Evolutionary conservation across 805 yeast genomes (phyloP).

Genomic region (Barnettozyma vustinii): DNA sequence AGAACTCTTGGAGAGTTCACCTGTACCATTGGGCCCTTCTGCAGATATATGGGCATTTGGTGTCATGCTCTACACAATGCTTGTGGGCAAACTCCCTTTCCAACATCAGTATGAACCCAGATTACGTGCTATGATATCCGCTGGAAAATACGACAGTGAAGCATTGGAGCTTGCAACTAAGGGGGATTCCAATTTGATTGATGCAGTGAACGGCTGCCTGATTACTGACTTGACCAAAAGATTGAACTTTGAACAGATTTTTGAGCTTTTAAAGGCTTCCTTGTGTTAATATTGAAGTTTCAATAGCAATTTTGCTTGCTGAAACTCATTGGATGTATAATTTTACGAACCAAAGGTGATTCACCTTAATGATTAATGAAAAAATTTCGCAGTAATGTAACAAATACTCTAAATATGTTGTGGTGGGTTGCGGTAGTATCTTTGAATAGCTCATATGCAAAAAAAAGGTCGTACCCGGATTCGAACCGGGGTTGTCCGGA

Average conservation of each 20-base stretch:
- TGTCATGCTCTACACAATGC: conserved; percentile 65
- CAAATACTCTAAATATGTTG: no score
- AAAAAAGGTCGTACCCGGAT: conserved; percentile 72
- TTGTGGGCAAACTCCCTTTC: conserved; percentile 74
- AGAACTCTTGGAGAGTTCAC: conserved; percentile 61
- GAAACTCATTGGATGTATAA: background rate
- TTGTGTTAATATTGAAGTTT: background rate
- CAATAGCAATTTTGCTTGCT: background rate
- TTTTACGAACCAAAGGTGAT: background rate
- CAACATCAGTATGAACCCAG: conserved; percentile 81
- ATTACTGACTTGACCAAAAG: conserved; percentile 45
- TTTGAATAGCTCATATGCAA: no score
- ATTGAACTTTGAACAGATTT: conserved; percentile 41
- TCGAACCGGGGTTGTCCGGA: conserved; percentile 78
- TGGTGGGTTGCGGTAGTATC: no score
- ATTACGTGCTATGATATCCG: conserved; percentile 62
- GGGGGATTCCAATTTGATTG: conserved; percentile 21
- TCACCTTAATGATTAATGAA: background rate
- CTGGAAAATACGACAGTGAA: conserved; percentile 53
- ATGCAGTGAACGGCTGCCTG: conserved; percentile 49
- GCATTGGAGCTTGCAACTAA: conserved; percentile 40
- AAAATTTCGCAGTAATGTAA: no score
- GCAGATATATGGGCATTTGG: conserved; percentile 94
- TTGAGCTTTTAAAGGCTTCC: conserved; percentile 7
- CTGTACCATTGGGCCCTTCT: conserved; percentile 54